These are phyloP conservation scores for Taphrina deformans DNA, from an alignment of 1,139 yeast species.

Conservation along the genomic window DNA sequence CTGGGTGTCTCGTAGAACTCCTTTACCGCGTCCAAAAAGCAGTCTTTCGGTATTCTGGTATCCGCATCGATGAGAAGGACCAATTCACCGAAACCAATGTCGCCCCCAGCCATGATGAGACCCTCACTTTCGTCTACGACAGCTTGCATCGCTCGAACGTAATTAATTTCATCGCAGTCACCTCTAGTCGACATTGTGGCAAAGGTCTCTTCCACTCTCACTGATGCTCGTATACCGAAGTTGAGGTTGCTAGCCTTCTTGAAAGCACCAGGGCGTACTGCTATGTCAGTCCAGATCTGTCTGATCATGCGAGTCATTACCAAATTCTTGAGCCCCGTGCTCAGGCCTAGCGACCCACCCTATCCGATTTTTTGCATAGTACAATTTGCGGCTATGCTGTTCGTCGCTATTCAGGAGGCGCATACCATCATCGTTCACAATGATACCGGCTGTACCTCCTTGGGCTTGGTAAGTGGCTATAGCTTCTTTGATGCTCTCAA, in stretches of 20 bases:
- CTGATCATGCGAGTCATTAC: background rate
- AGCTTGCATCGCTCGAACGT: slow-evolving; percentile 17
- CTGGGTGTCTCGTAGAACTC: slow-evolving; percentile 38
- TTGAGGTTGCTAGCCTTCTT: slow-evolving; percentile 39
- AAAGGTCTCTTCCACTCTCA: slow-evolving; percentile 32
- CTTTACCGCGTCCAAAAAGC: slow-evolving; percentile 39
- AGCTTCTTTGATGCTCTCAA: slow-evolving; percentile 32
- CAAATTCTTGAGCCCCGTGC: slow-evolving; percentile 34
- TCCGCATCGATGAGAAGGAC: slow-evolving; percentile 38
- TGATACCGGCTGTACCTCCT: slow-evolving; percentile 36
- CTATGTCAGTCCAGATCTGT: background rate
- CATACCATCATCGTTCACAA: slow-evolving; percentile 37
- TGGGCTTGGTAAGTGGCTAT: slow-evolving; percentile 35
- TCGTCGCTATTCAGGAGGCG: slow-evolving; percentile 21
- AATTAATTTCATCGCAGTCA: background rate
- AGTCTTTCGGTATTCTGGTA: slow-evolving; percentile 38
- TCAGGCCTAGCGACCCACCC: slow-evolving; percentile 38
- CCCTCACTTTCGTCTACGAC: slow-evolving; percentile 32
- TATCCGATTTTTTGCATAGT: slow-evolving; percentile 32
- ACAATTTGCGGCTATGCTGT: slow-evolving; percentile 22
- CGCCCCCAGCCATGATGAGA: slow-evolving; percentile 36
- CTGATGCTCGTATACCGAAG: slow-evolving; percentile 37
- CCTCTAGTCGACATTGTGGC: background rate
- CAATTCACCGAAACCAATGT: slow-evolving; percentile 37
- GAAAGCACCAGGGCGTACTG: slow-evolving; percentile 35